Evolutionary conservation across 2,329 filamentous ascomycete species (phyloP), one percentile per base, ranked within the genome.

Genomic region (Ophiocordyceps unilateralis): DNA sequence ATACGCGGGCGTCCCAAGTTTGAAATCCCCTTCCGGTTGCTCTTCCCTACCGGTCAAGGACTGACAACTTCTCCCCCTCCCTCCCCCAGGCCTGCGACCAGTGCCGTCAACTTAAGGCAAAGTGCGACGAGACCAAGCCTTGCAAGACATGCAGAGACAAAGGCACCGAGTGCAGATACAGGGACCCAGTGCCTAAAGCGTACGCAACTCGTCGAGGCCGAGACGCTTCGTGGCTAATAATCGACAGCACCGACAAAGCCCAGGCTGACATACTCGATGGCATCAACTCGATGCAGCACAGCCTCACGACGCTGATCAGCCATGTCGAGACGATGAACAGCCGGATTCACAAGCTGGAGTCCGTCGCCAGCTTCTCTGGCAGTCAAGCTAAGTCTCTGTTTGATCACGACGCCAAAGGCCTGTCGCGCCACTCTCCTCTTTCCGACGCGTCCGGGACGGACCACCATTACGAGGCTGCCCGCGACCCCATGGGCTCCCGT

Each of bases 121-220:
- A 93, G 62, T 94, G 87, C 58, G 86, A 93, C 53, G 87, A 94
- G 65, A 78, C 79, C 11, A 78, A 82, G 50, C 87, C 83, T 2
- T 81, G 83, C 53, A 89, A 86, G 56, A 85, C 81, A 53, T 98
- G 91, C 59, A 82, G 81, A 53, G 88, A 96, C 51, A 93, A 93
- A 57, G 79, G 74, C 50, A 71, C 86, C 26, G 72, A 78, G 43
- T 98, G 85, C 65, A 80, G 84, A 59, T 96, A 95, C 60, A 79
- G 88, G 50, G 88, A 95, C 55, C 82, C 91, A 6, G 83, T 86
- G 20, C 86, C 86, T 15, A 91, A 93, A 56, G 89, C 93, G 84
- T 93, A 70, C 34, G 45, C 44, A 15, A 17, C 36, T 17, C 32
- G 32, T 11, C 28, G 10, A 10, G 14, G 24, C 24, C 24, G 24